phyloP scores from a whole-genome alignment of 768 basidiomycete genomes.

The Tricholoma flavovirens region DNA sequence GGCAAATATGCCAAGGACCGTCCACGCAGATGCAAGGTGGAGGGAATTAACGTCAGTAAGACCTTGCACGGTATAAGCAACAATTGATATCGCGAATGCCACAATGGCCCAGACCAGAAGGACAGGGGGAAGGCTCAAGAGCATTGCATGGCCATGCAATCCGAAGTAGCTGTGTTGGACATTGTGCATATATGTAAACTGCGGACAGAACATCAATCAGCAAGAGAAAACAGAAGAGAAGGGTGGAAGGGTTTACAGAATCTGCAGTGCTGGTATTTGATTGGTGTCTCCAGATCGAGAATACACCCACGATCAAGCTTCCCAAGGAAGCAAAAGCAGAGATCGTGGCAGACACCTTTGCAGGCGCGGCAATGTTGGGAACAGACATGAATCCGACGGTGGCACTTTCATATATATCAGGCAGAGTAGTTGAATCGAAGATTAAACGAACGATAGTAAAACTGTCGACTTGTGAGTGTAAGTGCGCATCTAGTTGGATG shows the following conservation, averaged over 20 bases:
- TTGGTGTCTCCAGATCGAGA: constrained; percentile 53
- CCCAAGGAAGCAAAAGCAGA: constrained; percentile 48
- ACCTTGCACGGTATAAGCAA: constrained; percentile 39
- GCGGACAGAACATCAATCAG: not conserved
- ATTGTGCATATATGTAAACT: constrained; percentile 54
- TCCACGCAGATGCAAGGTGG: constrained; percentile 32
- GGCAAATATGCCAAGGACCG: constrained; percentile 34
- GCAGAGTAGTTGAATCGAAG: not conserved
- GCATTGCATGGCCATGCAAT: constrained; percentile 43
- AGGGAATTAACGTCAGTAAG: constrained; percentile 16
- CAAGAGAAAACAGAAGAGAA: not conserved
- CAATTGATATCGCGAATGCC: constrained; percentile 39
- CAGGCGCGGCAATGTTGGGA: constrained; percentile 32
- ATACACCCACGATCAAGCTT: constrained; percentile 50
- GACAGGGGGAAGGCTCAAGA: constrained; percentile 47
- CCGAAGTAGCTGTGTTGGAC: constrained; percentile 40
- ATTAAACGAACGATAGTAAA: constrained; percentile 40
- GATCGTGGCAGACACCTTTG: constrained; percentile 33
- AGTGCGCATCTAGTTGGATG: not conserved
- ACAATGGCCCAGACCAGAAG: constrained; percentile 53
- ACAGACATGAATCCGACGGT: constrained; percentile 45
- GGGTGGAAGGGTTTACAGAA: constrained; percentile 27
- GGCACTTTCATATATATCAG: constrained; percentile 28
- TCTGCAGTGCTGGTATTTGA: constrained; percentile 37
- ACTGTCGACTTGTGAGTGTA: constrained; percentile 38